Conservation (phyloP, 805 yeast species). For the Kazachstania viticola region DNA sequence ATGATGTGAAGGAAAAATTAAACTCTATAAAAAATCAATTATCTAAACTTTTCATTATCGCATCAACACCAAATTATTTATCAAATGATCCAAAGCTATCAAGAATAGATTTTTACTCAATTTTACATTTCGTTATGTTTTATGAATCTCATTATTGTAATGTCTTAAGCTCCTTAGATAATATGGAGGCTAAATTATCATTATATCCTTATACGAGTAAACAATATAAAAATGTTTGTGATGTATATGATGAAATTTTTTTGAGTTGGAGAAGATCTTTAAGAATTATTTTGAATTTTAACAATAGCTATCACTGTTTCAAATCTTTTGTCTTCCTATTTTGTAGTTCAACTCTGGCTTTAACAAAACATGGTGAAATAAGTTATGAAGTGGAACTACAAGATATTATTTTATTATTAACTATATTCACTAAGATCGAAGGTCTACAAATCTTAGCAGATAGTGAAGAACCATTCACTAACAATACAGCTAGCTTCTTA, state of each 20-base stretch:
- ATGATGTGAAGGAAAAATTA: slow-evolving; percentile 6
- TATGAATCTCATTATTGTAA: slow-evolving; percentile 9
- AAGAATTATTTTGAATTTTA: slow-evolving; percentile 1
- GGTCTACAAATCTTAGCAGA: slow-evolving; percentile 2
- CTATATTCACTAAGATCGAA: slow-evolving; percentile 3
- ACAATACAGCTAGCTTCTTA: slow-evolving; percentile 8
- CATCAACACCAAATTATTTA: slow-evolving; percentile 1
- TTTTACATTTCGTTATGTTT: slow-evolving; percentile 8
- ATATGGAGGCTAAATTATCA: slow-evolving; percentile 15
- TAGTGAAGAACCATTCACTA: slow-evolving; percentile 7
- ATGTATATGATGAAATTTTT: slow-evolving; percentile 1
- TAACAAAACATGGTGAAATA: slow-evolving; percentile 1
- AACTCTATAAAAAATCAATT: slow-evolving; percentile 16
- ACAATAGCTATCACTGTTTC: slow-evolving; percentile 1
- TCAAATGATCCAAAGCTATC: slow-evolving; percentile 1
- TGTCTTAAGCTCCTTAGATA: slow-evolving; percentile 10
- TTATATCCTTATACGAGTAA: neutral
- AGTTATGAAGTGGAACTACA: slow-evolving; percentile 1
- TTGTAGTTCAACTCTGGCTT: slow-evolving; percentile 3
- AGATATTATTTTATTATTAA: slow-evolving; percentile 2
- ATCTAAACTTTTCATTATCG: slow-evolving; percentile 11
- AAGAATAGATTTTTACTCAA: slow-evolving; percentile 5
- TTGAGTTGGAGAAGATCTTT: slow-evolving; percentile 6
- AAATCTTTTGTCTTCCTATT: slow-evolving; percentile 2
- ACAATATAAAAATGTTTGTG: neutral